phyloP scores from a whole-genome alignment of 73 alveolate genomes.

The Uronychia setigera region DNA sequence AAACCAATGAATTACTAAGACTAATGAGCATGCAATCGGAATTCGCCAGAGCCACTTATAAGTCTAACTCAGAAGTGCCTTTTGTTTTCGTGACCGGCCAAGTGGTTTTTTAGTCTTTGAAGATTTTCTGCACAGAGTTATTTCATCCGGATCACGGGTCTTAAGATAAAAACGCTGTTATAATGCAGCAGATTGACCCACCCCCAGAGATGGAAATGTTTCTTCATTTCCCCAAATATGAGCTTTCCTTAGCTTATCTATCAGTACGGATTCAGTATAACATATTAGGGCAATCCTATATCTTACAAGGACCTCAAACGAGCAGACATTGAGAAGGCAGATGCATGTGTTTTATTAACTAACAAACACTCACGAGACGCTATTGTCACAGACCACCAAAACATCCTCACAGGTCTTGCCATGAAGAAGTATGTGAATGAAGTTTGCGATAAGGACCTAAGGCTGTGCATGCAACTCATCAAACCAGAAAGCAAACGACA shows the following conservation, averaged over 20 bases:
- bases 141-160: conserved; percentile 97
- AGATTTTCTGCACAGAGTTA: conserved; percentile 90
- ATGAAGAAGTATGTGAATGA: conserved; percentile 89
- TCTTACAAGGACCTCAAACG: conserved; percentile 78
- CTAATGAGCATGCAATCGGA: conserved; percentile 89
- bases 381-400: conserved; percentile 90
- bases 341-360: conserved; percentile 88
- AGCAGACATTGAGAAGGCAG: conserved; percentile 87
- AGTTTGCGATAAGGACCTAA: conserved; percentile 68
- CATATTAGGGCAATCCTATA: conserved; percentile 91
- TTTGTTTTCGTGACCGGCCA: conserved; percentile 94
- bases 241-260: conserved; percentile 77
- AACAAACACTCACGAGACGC: conserved; percentile 91
- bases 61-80: conserved; percentile 94
- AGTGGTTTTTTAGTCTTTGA: conserved; percentile 83
- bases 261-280: too few relatives aligned
- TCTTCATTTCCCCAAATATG: conserved; percentile 90
- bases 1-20: conserved; percentile 88
- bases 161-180: conserved; percentile 93
- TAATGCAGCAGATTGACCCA: conserved; percentile 86
- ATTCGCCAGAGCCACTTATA: conserved; percentile 89
- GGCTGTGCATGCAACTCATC: conserved; percentile 91
- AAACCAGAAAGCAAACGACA: conserved; percentile 95
- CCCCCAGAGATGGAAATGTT: conserved; percentile 90
- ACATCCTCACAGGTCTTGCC: conserved; percentile 88